Evolutionary conservation across 2,329 filamentous ascomycete species (phyloP), one percentile per base, ranked within the genome.

Genomic region (Cordyceps cicadae): DNA sequence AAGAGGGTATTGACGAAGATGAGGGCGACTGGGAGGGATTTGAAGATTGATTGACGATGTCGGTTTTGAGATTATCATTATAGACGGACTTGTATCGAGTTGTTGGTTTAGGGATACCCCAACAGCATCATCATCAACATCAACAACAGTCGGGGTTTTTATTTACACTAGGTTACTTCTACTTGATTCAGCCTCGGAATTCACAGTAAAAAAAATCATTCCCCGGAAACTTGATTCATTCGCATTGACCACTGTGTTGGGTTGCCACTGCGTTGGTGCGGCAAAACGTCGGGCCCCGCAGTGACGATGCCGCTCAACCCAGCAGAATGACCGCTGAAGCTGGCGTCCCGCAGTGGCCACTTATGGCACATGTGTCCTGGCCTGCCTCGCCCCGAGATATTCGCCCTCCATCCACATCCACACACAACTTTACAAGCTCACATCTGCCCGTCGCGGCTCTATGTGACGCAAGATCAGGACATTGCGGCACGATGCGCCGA

Each of bases 401-500:
- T 21, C 6, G n/a, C 17, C 26, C 12, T 32, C 15, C 54, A 54
- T 46, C n/a, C 37, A 54, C 24, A 24, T 24, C 24, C 24, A 24
- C 24, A 24, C 24, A 11, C 34, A 54, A 15, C 34, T 26, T 56
- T 15, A n/a, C 53, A 14, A 57, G 5, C 24, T 24, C 34, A 41
- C 54, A 43, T 43, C n/a, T 51, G 56, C 63, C 32, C 55, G 56
- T 19, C 53, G 46, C 48, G 53, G 59, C 63, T 52, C 60, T 56
- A 59, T 61, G 61, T 41, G 54, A 59, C 26, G 45, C 45, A 37
- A 17, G 21, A 55, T 32, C 6, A 21, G 43, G 17, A 59, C 14
- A 45, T 50, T 63, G 68, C 68, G 70, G 67, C 70, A 73, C 66
- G 60, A 85, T 85, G 82, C 79, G 80, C 75, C 78, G 76, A 70